Evolutionary conservation across 164 flowering plant species (phyloP).

Genomic region (Euptelea pleiosperma): DNA sequence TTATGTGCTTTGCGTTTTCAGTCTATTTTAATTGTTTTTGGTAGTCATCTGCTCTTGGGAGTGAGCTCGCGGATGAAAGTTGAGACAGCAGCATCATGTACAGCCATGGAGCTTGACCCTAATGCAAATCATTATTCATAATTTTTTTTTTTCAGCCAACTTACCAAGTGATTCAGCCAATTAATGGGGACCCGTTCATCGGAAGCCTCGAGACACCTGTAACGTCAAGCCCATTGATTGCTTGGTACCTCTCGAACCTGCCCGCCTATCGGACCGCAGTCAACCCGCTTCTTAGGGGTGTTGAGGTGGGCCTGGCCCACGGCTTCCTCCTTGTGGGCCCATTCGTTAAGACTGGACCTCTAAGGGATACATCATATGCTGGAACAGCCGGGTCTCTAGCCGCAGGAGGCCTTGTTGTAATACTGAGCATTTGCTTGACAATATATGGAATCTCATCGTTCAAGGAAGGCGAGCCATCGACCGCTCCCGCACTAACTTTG

Average conservation of each 20-base stretch:
- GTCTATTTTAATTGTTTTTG: no score
- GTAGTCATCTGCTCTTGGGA: no score
- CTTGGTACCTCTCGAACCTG: constrained; percentile 98
- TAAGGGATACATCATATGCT: constrained; percentile 66
- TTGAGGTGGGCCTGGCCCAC: constrained; percentile 92
- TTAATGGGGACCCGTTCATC: constrained; percentile 97
- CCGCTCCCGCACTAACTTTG: constrained; percentile 67
- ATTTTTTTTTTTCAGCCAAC: constrained; percentile 51
- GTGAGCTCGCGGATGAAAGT: no score
- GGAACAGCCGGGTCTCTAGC: constrained; percentile 85
- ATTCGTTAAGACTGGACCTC: constrained; percentile 88
- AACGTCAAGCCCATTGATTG: constrained; percentile 91
- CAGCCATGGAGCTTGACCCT: no score
- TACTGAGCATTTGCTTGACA: constrained; percentile 83
- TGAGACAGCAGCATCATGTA: no score
- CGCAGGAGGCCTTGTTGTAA: constrained; percentile 79
- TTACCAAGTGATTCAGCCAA: constrained; percentile 87
- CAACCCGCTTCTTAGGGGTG: constrained; percentile 83
- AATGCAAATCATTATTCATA: background rate
- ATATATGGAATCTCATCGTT: constrained; percentile 72
- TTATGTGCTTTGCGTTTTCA: no score
- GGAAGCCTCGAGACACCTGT: constrained; percentile 94
- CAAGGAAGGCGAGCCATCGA: constrained; percentile 72
- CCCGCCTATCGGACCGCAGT: constrained; percentile 95
- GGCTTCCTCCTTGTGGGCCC: constrained; percentile 90